Evolutionary conservation across 192 early-diverging fungal genomes (phyloP).

Genomic region (Physocladia obscura): DNA sequence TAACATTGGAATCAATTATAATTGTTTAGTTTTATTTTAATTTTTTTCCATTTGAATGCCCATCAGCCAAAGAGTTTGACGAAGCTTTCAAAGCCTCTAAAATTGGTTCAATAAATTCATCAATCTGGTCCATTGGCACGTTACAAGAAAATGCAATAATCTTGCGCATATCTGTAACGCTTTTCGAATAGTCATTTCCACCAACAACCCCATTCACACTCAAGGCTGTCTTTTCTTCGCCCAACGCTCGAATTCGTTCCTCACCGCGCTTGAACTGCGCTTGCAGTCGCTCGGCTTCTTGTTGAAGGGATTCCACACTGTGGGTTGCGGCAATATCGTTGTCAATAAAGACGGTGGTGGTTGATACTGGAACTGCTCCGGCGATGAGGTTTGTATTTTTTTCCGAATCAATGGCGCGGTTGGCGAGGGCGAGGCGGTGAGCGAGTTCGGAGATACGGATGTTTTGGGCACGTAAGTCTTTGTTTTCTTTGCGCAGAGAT

Average conservation of each 20-base stretch:
- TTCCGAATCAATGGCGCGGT: background rate
- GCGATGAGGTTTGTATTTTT: too few relatives aligned
- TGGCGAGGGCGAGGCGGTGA: background rate
- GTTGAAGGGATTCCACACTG: too few relatives aligned
- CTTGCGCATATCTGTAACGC: slow-evolving; percentile 11
- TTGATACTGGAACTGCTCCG: too few relatives aligned
- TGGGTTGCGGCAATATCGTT: too few relatives aligned
- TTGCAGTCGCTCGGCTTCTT: background rate
- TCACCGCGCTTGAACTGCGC: background rate
- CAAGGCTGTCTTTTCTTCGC: slow-evolving; percentile 6
- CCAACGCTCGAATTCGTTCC: background rate
- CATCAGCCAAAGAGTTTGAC: too few relatives aligned
- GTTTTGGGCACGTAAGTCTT: slow-evolving; percentile 12
- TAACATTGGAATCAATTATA: too few relatives aligned
- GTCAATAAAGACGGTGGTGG: too few relatives aligned
- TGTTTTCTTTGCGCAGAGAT: slow-evolving; percentile 20
- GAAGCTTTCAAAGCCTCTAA: slow-evolving; percentile 2
- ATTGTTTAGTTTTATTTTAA: too few relatives aligned
- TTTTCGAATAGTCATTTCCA: background rate
- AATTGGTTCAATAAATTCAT: slow-evolving; percentile 13
- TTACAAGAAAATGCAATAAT: slow-evolving; percentile 18
- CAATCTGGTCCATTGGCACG: slow-evolving; percentile 25
- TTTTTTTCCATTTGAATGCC: too few relatives aligned
- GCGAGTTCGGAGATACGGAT: slow-evolving; percentile 2
- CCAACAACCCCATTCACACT: background rate